Conservation (phyloP, 176 grass and related monocot genomes). For the Chrysopogon serrulatus region DNA sequence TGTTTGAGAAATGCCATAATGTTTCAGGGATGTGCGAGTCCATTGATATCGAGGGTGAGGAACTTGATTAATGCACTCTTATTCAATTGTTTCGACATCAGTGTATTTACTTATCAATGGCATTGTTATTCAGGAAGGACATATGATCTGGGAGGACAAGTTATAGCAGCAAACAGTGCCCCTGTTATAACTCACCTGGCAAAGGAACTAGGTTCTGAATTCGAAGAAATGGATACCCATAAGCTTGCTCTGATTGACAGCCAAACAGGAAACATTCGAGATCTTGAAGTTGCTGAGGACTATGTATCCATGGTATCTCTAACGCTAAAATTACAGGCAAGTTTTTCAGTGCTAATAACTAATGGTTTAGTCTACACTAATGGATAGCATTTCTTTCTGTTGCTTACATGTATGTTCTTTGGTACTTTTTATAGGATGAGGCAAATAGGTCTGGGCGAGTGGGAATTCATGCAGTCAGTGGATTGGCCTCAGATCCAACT, state of each 20-base stretch:
- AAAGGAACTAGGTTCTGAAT: conserved; percentile 71
- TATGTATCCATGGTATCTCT: conserved; percentile 70
- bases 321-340: conserved; percentile 62
- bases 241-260: conserved; percentile 75
- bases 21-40: conserved; percentile 79
- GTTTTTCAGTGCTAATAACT: neutral
- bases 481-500: conserved; percentile 56
- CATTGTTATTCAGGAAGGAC: conserved; percentile 40
- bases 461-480: conserved; percentile 53
- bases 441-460: conserved; percentile 43
- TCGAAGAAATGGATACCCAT: conserved; percentile 72
- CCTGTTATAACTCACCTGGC: conserved; percentile 71
- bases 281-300: conserved; percentile 74
- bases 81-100: neutral
- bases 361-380: neutral
- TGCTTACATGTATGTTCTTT: neutral
- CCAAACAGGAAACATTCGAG: conserved; percentile 44
- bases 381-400: neutral
- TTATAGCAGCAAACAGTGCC: conserved; percentile 83
- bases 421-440: conserved; percentile 53
- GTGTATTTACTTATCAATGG: neutral
- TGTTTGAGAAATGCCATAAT: conserved; percentile 57
- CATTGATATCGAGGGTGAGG: conserved; percentile 55
- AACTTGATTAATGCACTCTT: neutral
- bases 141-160: conserved; percentile 78